A percentile compares a stretch with the other conserved stretches of the same genome.
These are phyloP conservation scores for Anthracocystis walkeri DNA, from an alignment of 1,284 basidiomycete species.

Conservation along the genomic window DNA sequence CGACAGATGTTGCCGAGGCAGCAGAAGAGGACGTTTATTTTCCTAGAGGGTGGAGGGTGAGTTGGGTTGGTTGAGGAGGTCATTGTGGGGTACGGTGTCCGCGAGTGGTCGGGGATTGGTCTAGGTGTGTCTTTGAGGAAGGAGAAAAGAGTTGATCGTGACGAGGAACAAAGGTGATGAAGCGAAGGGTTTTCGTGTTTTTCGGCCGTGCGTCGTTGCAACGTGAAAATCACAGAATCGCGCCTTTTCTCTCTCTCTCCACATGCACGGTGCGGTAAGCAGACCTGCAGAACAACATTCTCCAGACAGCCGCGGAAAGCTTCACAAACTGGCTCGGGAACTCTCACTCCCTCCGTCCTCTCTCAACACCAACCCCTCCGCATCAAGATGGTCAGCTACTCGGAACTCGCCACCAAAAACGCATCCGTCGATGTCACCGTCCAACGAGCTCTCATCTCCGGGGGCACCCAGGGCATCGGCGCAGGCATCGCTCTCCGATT, in stretches of 20 bases:
- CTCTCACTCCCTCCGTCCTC: background rate
- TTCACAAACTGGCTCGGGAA: too few relatives aligned
- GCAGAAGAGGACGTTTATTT: slow-evolving; percentile 64
- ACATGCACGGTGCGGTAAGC: too few relatives aligned
- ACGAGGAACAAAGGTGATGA: background rate
- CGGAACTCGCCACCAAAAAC: slow-evolving; percentile 40
- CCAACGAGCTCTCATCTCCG: slow-evolving; percentile 52
- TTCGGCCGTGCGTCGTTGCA: background rate
- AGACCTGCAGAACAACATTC: too few relatives aligned
- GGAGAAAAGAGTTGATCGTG: too few relatives aligned
- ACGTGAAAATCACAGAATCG: too few relatives aligned
- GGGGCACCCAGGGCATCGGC: slow-evolving; percentile 64
- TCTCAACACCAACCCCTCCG: background rate
- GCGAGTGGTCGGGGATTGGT: too few relatives aligned
- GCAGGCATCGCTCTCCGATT: slow-evolving; percentile 62
- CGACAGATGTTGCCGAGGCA: slow-evolving; percentile 68
- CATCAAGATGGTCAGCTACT: slow-evolving; percentile 26
- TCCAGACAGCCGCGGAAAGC: too few relatives aligned
- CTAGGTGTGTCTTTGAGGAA: background rate
- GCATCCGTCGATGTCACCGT: slow-evolving; percentile 22
- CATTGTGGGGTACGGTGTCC: slow-evolving; percentile 5
- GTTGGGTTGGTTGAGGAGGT: background rate
- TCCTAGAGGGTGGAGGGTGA: background rate
- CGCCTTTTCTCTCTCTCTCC: too few relatives aligned
- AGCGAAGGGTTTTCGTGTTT: background rate